A percentile compares a stretch with the other conserved stretches of the same genome.
Conservation (phyloP, 73 alveolate genomes). For the Paramecium octaurelia region DNA sequence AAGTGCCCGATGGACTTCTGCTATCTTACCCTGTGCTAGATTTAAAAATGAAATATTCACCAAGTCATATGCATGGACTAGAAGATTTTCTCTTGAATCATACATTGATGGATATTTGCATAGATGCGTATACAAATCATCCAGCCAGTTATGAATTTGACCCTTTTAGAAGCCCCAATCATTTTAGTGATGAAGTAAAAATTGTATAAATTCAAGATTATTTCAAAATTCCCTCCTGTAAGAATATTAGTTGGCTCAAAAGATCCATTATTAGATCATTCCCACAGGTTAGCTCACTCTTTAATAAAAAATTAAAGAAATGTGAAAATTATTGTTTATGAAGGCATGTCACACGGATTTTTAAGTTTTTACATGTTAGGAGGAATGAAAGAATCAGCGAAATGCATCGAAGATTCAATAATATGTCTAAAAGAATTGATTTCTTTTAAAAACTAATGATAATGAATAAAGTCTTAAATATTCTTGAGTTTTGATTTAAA, state of each 20-base stretch:
- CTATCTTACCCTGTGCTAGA: conserved; percentile 92
- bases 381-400: conserved; percentile 55
- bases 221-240: conserved; percentile 77
- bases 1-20: conserved; percentile 90
- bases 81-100: conserved; percentile 88
- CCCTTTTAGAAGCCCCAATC: conserved; percentile 76
- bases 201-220: background rate
- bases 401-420: conserved; percentile 50
- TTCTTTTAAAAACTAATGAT: background rate
- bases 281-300: background rate
- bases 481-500: background rate
- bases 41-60: conserved; percentile 75
- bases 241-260: conserved; percentile 75
- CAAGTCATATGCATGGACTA: conserved; percentile 81
- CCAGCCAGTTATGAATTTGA: conserved; percentile 65
- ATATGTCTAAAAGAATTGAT: conserved; percentile 11
- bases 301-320: conserved; percentile 32
- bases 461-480: background rate
- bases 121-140: conserved; percentile 74
- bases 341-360: conserved; percentile 61
- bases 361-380: conserved; percentile 53
- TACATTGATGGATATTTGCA: conserved; percentile 81
- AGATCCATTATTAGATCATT: conserved; percentile 78
- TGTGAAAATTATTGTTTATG: conserved; percentile 55
- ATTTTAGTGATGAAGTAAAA: conserved; percentile 64